Evolutionary conservation across 2,329 filamentous ascomycete species (phyloP).

Genomic region (Macrophomina phaseolina): DNA sequence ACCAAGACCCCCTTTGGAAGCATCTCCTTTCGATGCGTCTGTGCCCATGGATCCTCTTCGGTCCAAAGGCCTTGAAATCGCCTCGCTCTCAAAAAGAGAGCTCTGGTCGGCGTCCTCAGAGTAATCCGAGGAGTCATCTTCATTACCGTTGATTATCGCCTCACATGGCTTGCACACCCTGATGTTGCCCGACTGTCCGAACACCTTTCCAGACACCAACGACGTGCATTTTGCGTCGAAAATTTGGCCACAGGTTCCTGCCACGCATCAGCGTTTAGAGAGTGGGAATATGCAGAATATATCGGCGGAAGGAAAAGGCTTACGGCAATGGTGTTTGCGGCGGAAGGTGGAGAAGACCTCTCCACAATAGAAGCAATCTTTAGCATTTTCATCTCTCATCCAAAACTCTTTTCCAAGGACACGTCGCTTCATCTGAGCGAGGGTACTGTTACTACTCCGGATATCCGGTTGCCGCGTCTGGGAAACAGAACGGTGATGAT

Average conservation of each 20-base stretch:
- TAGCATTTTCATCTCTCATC: conserved; percentile 99
- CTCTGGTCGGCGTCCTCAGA: conserved; percentile 75
- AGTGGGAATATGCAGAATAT: not conserved
- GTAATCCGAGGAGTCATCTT: conserved; percentile 90
- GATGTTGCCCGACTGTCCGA: conserved; percentile 83
- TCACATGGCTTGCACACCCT: conserved; percentile 94
- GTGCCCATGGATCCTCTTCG: conserved; percentile 29
- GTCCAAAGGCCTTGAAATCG: conserved; percentile 19
- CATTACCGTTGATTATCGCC: conserved; percentile 85
- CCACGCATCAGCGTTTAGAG: not conserved
- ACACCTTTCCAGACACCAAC: conserved; percentile 84
- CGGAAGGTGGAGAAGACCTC: conserved; percentile 91
- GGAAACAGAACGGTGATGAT: conserved; percentile 31
- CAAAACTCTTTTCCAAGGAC: conserved; percentile 95
- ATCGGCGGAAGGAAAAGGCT: not conserved
- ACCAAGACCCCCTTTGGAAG: conserved; percentile 1
- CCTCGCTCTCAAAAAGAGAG: conserved; percentile 58
- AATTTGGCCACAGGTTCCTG: conserved; percentile 84
- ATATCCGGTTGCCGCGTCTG: conserved; percentile 43
- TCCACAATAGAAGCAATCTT: conserved; percentile 93
- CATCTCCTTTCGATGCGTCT: conserved; percentile 32
- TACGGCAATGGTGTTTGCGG: conserved; percentile 91
- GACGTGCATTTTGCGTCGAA: conserved; percentile 97
- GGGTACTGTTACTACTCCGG: conserved; percentile 33
- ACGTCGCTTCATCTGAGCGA: conserved; percentile 75